A percentile compares a stretch with the other conserved stretches of the same genome.
phyloP scores from a whole-genome alignment of 1,284 basidiomycete genomes.

The Ceratobasidium sp. region DNA sequence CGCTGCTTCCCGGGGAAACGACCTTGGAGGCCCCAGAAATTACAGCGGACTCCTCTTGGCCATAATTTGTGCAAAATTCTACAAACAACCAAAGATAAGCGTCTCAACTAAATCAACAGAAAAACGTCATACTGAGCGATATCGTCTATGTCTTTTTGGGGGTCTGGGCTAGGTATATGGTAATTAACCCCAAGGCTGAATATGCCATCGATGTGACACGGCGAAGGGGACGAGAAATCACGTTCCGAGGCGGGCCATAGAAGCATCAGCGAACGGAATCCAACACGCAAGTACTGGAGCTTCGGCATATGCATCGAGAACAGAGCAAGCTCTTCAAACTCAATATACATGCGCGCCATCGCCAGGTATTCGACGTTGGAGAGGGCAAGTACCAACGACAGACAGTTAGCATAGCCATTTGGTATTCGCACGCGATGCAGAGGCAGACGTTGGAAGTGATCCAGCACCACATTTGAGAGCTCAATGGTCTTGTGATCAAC shows the following conservation, averaged over 20 bases:
- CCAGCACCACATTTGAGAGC: neutral
- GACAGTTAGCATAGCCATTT: neutral
- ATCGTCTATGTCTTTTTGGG: no score
- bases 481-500: neutral
- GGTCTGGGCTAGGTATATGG: no score
- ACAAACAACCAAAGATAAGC: no score
- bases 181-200: conserved; percentile 1
- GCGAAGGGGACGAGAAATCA: neutral
- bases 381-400: neutral
- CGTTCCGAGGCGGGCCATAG: neutral
- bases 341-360: neutral
- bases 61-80: no score
- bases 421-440: neutral
- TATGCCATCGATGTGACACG: neutral
- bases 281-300: neutral
- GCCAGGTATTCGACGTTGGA: neutral
- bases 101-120: no score
- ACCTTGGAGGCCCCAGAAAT: no score
- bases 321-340: neutral
- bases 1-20: no score
- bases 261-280: no score
- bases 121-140: no score
- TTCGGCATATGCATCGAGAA: neutral
- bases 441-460: neutral
- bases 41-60: no score